Percentiles rank a stretch among this genome's conserved stretches.
Evolutionary conservation across 202 grass and related monocot species (phyloP).

Genomic region (Digitaria exilis): DNA sequence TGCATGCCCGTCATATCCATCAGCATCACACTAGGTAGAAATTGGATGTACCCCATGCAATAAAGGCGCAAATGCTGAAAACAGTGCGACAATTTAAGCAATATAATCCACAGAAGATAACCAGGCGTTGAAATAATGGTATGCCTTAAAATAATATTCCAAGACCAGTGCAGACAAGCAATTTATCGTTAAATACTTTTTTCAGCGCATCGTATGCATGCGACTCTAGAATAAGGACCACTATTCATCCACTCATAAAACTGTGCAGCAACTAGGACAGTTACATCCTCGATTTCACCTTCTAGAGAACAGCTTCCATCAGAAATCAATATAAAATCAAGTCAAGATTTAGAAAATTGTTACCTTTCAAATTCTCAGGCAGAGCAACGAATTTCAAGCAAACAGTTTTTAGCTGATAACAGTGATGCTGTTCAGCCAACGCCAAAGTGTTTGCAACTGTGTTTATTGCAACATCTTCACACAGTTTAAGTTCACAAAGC

Average conservation of each 20-base stretch:
- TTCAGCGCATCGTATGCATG: neutral
- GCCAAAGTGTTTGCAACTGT: constrained; percentile 97
- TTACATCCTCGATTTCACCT: neutral
- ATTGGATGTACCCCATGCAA: neutral
- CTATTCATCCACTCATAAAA: neutral
- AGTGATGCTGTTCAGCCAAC: constrained; percentile 94
- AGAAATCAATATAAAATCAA: constrained; percentile 20
- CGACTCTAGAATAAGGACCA: neutral
- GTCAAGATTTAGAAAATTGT: neutral
- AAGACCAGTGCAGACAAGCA: neutral
- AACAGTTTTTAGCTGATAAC: constrained; percentile 92
- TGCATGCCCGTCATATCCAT: neutral
- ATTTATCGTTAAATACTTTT: neutral
- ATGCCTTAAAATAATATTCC: neutral
- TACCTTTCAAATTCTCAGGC: constrained; percentile 95
- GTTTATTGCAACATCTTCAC: constrained; percentile 93
- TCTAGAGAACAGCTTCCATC: neutral
- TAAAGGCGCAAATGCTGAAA: neutral
- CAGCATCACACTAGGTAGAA: neutral
- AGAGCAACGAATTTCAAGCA: constrained; percentile 93
- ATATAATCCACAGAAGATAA: neutral
- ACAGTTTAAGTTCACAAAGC: constrained; percentile 77
- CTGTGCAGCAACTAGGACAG: neutral
- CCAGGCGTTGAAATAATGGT: neutral
- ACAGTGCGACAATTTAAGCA: neutral